Conservation (phyloP, 2,329 filamentous ascomycete species). For the Didymella glomerata region DNA sequence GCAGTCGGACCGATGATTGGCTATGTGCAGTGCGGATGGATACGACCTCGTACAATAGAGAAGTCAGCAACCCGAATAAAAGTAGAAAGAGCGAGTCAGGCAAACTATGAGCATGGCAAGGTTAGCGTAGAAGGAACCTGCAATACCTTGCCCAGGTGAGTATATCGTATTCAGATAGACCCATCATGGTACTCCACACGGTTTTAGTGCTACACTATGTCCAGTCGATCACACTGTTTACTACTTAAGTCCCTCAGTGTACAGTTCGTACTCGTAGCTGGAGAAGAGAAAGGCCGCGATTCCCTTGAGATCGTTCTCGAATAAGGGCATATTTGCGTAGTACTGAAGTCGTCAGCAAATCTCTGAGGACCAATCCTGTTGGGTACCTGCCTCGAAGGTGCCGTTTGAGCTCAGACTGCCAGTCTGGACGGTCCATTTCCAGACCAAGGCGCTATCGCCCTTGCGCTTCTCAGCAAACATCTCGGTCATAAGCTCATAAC, state of each 20-base stretch:
- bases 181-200: background rate
- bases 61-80: background rate
- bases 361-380: background rate
- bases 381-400: conserved; percentile 21
- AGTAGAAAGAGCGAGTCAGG: background rate
- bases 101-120: background rate
- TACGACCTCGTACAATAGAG: background rate
- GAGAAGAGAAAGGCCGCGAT: conserved; percentile 32
- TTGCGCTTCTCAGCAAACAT: conserved; percentile 19
- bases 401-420: conserved; percentile 26
- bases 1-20: background rate
- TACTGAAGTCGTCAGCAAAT: conserved; percentile 20
- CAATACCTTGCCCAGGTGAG: too few species aligned
- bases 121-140: background rate
- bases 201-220: background rate
- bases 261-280: conserved; percentile 32
- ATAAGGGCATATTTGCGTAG: conserved; percentile 32
- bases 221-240: background rate
- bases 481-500: conserved; percentile 23
- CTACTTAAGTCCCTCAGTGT: conserved; percentile 16
- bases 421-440: conserved; percentile 23
- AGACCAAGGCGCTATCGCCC: conserved; percentile 20
- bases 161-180: background rate
- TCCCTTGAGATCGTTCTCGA: conserved; percentile 33
- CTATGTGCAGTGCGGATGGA: background rate